Evolutionary conservation across 345 rosid species (phyloP).

Genomic region (Gossypium bickii): DNA sequence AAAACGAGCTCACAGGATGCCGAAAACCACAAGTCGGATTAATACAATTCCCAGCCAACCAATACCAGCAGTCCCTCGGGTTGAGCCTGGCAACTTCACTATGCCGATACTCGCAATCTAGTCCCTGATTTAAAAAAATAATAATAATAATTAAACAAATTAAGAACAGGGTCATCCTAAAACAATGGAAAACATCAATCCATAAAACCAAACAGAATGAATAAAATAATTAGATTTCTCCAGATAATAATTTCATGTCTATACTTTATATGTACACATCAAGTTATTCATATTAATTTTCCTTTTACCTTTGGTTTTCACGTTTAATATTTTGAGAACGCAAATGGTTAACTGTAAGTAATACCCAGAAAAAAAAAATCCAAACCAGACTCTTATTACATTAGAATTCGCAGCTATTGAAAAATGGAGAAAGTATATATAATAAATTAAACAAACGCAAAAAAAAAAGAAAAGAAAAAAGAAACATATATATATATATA

Average conservation of each 20-base stretch:
- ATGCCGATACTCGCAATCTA: conserved; percentile 62
- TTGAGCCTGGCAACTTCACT: conserved; percentile 58
- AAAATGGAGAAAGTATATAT: background rate
- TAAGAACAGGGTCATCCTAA: background rate
- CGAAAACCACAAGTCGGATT: conserved; percentile 54
- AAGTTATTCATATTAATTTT: background rate
- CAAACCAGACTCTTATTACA: background rate
- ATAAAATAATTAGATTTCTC: background rate
- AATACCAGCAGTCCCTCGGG: conserved; percentile 64
- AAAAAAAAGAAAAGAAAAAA: no score
- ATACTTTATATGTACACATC: background rate
- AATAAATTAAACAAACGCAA: background rate
- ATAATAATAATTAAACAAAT: background rate
- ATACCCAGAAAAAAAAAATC: background rate
- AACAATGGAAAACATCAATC: background rate
- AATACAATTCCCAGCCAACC: conserved; percentile 62
- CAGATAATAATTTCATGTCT: background rate
- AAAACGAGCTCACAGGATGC: conserved; percentile 48
- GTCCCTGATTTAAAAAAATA: conserved; percentile 31
- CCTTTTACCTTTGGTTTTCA: no score
- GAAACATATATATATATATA: no score
- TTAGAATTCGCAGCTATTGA: background rate
- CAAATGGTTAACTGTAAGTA: background rate
- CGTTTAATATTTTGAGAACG: background rate
- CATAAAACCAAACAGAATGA: background rate